Evolutionary conservation across 768 basidiomycete genomes (phyloP).

Genomic region (Leccinellum rugosiceps): DNA sequence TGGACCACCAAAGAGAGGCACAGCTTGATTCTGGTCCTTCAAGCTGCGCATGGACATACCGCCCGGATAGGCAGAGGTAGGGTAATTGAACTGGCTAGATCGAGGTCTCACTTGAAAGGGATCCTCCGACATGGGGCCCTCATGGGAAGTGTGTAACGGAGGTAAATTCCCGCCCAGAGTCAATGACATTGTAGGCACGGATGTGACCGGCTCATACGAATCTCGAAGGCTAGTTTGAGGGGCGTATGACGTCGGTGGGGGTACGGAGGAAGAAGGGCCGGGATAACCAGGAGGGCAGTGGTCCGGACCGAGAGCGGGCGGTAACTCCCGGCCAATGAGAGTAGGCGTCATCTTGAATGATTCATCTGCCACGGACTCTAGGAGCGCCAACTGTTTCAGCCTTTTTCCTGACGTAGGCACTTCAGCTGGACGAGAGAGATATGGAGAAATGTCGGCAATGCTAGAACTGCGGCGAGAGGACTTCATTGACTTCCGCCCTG

Average conservation of each 20-base stretch:
- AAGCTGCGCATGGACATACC: constrained; percentile 6
- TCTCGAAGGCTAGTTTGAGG: constrained; percentile 23
- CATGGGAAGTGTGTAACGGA: constrained; percentile 2
- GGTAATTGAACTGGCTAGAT: constrained; percentile 45
- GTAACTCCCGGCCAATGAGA: constrained; percentile 26
- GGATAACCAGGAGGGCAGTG: constrained; percentile 4
- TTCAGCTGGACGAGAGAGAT: constrained; percentile 53
- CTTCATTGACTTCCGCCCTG: constrained; percentile 19
- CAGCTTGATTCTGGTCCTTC: constrained; percentile 16
- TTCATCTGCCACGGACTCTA: constrained; percentile 72
- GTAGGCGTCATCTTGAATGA: constrained; percentile 60
- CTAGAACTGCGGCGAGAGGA: constrained; percentile 40
- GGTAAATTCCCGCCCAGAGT: constrained; percentile 5
- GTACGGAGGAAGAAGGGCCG: constrained; percentile 28
- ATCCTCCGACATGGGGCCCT: constrained; percentile 17
- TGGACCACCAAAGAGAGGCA: constrained; percentile 9
- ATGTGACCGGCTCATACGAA: constrained; percentile 35
- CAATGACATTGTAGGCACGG: constrained; percentile 5
- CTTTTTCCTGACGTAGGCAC: constrained; percentile 58
- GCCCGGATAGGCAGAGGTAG: constrained; percentile 13
- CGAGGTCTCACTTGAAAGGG: constrained; percentile 46
- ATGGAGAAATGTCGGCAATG: constrained; percentile 67
- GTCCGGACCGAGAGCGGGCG: constrained; percentile 9
- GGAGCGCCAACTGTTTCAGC: constrained; percentile 65
- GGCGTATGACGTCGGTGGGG: constrained; percentile 20